Percentiles rank a stretch among this genome's conserved stretches.
phyloP scores from a whole-genome alignment of 306 rosid species.

The Prunus campanulata region DNA sequence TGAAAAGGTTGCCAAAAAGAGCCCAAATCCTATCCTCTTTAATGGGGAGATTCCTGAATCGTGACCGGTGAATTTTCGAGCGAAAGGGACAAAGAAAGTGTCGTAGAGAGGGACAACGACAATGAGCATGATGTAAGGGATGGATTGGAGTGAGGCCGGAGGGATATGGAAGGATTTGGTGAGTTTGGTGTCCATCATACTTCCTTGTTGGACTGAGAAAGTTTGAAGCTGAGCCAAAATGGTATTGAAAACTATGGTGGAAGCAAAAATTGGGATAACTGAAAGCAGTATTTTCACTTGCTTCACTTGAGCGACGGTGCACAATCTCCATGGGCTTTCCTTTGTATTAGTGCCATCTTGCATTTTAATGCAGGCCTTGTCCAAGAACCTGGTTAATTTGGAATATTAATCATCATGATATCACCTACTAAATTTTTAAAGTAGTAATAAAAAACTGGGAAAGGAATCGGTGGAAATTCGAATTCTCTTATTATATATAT shows the following conservation, averaged over 20 bases:
- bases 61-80: slow-evolving; percentile 70
- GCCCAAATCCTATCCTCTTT: slow-evolving; percentile 78
- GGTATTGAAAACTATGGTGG: slow-evolving; percentile 95
- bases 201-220: slow-evolving; percentile 96
- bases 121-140: slow-evolving; percentile 86
- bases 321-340: slow-evolving; percentile 83
- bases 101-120: slow-evolving; percentile 78
- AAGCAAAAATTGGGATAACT: slow-evolving; percentile 82
- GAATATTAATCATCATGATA: no score
- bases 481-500: no score
- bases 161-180: slow-evolving; percentile 69
- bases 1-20: slow-evolving; percentile 76
- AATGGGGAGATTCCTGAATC: slow-evolving; percentile 82
- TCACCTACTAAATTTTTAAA: no score
- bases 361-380: slow-evolving; percentile 73
- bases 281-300: slow-evolving; percentile 78
- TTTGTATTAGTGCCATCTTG: slow-evolving; percentile 40
- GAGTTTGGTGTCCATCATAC: slow-evolving; percentile 68
- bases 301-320: slow-evolving; percentile 65
- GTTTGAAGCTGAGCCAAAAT: slow-evolving; percentile 97
- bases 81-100: slow-evolving; percentile 75
- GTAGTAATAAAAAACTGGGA: no score
- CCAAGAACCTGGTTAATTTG: slow-evolving; percentile 60
- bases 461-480: no score
- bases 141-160: slow-evolving; percentile 90